A percentile compares a stretch with the other conserved stretches of the same genome.
Conservation (phyloP, 2,329 filamentous ascomycete genomes). For the Graphiopsis chlorocephala region DNA sequence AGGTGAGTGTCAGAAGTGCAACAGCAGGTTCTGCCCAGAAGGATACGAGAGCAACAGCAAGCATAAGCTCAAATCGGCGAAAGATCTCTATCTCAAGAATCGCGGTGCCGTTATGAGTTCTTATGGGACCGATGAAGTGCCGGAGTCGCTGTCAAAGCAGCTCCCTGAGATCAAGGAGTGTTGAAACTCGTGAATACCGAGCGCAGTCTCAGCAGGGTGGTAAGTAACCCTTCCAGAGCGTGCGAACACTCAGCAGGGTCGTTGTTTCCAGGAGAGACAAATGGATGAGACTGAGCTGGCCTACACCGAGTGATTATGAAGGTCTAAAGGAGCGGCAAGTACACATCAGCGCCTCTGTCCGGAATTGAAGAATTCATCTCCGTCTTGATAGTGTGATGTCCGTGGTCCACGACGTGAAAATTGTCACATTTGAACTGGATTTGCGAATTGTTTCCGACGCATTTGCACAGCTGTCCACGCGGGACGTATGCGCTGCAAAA, state of each 20-base stretch:
- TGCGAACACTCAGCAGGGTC: background rate
- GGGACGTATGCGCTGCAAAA: no score
- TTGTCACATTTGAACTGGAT: no score
- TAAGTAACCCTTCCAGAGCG: background rate
- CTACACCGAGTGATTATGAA: background rate
- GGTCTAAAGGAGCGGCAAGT: background rate
- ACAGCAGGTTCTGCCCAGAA: slow-evolving; percentile 4
- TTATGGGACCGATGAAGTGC: background rate
- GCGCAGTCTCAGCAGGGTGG: background rate
- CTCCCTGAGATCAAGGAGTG: background rate
- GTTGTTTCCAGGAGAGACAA: background rate
- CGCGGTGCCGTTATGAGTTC: slow-evolving; percentile 15
- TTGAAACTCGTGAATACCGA: background rate
- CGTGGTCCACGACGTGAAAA: no score
- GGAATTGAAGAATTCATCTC: background rate
- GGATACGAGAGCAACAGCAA: slow-evolving; percentile 4
- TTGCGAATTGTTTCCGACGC: background rate
- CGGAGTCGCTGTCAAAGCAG: background rate
- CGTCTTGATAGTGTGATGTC: background rate
- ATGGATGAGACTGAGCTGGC: background rate
- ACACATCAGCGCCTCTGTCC: background rate
- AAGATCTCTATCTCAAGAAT: slow-evolving; percentile 21
- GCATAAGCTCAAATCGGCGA: slow-evolving; percentile 20
- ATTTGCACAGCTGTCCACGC: no score
- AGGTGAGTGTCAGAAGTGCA: slow-evolving; percentile 14